These are phyloP conservation scores for Trypanosoma caninum DNA, from an alignment of 208 protist genomes.

Conservation along the genomic window DNA sequence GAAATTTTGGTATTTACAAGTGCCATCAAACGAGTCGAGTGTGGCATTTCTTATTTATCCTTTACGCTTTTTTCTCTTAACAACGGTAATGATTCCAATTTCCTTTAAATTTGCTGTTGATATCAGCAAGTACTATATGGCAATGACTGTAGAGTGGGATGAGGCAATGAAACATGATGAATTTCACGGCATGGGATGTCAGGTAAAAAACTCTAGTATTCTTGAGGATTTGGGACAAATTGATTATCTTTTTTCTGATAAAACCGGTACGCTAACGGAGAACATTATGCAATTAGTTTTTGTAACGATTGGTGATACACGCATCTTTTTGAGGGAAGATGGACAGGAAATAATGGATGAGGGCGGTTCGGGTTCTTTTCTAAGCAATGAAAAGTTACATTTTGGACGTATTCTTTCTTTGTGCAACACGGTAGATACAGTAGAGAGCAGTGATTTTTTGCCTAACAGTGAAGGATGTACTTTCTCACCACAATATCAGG, in stretches of 20 bases:
- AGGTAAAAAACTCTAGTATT: constrained; percentile 87
- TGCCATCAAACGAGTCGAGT: constrained; percentile 26
- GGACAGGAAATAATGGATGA: background rate
- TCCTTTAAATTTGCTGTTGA: constrained; percentile 96
- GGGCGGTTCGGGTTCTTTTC: background rate
- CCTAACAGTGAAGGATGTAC: background rate
- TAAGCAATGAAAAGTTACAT: constrained; percentile 18
- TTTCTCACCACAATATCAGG: constrained; percentile 50
- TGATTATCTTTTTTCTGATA: constrained; percentile 93
- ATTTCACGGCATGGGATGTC: constrained; percentile 29
- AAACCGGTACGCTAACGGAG: constrained; percentile 95
- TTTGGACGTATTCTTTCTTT: constrained; percentile 76
- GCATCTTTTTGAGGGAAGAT: background rate
- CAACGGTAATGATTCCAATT: constrained; percentile 96
- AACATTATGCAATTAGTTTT: constrained; percentile 92
- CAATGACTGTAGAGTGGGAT: constrained; percentile 91
- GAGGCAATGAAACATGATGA: constrained; percentile 68
- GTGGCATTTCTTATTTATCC: constrained; percentile 78
- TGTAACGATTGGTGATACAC: constrained; percentile 29
- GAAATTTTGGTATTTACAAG: constrained; percentile 67
- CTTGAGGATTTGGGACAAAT: constrained; percentile 94
- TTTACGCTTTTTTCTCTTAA: constrained; percentile 93
- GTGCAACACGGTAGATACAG: constrained; percentile 86
- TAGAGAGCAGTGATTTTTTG: background rate
- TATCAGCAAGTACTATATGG: constrained; percentile 94